Evolutionary conservation across 768 basidiomycete species (phyloP).

Genomic region (Postia placenta): DNA sequence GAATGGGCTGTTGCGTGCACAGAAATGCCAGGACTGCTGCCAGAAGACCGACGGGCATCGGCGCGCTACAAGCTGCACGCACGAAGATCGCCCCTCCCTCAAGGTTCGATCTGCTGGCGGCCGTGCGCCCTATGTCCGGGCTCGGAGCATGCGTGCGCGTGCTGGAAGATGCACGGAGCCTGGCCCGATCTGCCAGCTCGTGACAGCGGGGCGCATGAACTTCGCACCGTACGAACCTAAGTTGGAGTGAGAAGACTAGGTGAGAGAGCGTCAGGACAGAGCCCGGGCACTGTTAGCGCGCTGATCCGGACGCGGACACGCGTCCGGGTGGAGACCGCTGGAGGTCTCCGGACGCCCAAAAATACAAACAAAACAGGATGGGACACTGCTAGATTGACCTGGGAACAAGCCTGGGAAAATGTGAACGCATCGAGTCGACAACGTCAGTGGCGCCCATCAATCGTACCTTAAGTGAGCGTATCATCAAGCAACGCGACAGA

Average conservation of each 20-base stretch:
- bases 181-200: neutral
- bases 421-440: neutral
- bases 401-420: neutral
- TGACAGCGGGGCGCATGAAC: neutral
- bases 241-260: neutral
- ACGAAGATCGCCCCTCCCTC: no score
- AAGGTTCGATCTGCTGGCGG: no score
- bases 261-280: neutral
- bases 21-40: neutral
- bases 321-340: neutral
- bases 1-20: neutral
- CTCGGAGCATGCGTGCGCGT: neutral
- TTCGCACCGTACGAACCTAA: neutral
- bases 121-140: no score
- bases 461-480: no score
- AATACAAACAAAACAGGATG: neutral
- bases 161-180: neutral
- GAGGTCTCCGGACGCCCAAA: neutral
- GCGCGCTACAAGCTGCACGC: neutral
- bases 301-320: neutral
- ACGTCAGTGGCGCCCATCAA: neutral
- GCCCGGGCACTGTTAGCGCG: neutral
- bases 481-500: no score
- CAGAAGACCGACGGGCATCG: neutral
- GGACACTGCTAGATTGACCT: neutral